Evolutionary conservation across 139 green algal genomes (phyloP).

Genomic region (Deuterostichococcus epilithicus): DNA sequence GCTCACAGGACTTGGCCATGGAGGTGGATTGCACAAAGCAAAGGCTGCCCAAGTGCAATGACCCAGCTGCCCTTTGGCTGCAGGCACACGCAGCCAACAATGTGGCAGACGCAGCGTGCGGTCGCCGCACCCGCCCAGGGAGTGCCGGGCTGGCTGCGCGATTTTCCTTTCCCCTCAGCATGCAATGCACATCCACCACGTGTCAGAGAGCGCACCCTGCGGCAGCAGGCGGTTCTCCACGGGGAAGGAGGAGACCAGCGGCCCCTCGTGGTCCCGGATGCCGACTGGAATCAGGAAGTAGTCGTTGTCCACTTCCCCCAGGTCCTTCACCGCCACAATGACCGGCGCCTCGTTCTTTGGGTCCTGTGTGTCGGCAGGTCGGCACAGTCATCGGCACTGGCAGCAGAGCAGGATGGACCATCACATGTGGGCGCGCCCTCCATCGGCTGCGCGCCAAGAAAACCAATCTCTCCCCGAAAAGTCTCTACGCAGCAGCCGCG

Average conservation of each 20-base stretch:
- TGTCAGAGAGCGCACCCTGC: conserved; percentile 34
- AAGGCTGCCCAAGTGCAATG: not conserved
- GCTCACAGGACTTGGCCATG: not conserved
- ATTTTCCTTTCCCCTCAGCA: not conserved
- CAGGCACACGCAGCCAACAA: not conserved
- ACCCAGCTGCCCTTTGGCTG: not conserved
- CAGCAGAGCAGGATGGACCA: too few relatives aligned
- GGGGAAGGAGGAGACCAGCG: conserved; percentile 70
- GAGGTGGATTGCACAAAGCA: not conserved
- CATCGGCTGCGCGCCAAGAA: too few relatives aligned
- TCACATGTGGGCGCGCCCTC: too few relatives aligned
- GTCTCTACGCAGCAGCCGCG: too few relatives aligned
- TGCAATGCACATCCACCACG: not conserved
- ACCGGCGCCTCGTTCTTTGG: conserved; percentile 57
- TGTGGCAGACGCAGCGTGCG: not conserved
- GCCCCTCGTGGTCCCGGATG: conserved; percentile 88
- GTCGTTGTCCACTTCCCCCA: conserved; percentile 91
- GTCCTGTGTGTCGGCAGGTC: too few relatives aligned
- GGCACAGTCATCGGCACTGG: too few relatives aligned
- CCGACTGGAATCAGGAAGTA: conserved; percentile 90
- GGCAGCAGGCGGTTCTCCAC: conserved; percentile 92
- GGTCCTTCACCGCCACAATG: conserved; percentile 86
- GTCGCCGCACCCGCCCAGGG: not conserved
- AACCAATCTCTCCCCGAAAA: too few relatives aligned
- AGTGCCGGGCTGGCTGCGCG: not conserved